Conservation (phyloP, 2,329 filamentous ascomycete species). For the Epichloe sibirici region DNA sequence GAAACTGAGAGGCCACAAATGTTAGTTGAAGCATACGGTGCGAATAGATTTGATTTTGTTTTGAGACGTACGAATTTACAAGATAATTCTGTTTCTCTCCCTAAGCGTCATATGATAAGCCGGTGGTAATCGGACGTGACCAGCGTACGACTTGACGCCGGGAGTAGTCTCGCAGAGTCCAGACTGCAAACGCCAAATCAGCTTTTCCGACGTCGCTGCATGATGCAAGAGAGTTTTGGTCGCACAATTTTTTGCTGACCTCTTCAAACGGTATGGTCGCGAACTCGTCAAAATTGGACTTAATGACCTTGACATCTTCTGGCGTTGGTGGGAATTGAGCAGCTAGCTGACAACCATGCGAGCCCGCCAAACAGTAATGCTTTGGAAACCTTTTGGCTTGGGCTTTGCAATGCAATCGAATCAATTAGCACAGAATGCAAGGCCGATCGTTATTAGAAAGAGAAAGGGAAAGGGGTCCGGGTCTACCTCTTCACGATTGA, state of each 20-base stretch:
- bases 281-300: conserved; percentile 45
- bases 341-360: conserved; percentile 9
- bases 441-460: not conserved
- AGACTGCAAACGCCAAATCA: conserved; percentile 27
- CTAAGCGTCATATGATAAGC: conserved; percentile 19
- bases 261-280: conserved; percentile 52
- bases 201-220: not conserved
- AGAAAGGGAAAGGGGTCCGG: too few relatives aligned
- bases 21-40: not conserved
- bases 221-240: not conserved
- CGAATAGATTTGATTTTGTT: not conserved
- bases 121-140: conserved; percentile 47
- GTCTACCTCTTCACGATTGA: too few relatives aligned
- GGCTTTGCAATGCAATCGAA: too few relatives aligned
- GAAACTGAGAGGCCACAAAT: conserved; percentile 15
- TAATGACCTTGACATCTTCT: conserved; percentile 32
- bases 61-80: conserved; percentile 31
- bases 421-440: not conserved
- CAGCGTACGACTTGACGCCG: conserved; percentile 53
- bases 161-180: conserved; percentile 43
- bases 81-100: conserved; percentile 35
- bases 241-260: conserved; percentile 11
- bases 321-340: conserved; percentile 20
- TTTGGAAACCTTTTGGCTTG: conserved; percentile 3
- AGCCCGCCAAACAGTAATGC: conserved; percentile 10